Evolutionary conservation across 2,329 filamentous ascomycete genomes (phyloP).

Genomic region (Emergomyces orientalis): DNA sequence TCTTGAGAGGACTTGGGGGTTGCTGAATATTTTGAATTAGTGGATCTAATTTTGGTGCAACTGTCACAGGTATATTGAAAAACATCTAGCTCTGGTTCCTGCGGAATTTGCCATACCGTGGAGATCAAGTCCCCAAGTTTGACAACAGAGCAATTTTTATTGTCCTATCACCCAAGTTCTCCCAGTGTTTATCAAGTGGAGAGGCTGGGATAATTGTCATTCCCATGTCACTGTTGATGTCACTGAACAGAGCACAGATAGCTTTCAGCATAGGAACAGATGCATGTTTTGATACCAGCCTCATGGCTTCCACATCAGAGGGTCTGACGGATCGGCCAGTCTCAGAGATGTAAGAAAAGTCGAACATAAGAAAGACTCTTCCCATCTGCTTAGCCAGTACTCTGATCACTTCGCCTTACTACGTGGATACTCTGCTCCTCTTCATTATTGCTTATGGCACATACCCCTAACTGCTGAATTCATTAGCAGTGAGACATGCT

Average conservation of each 20-base stretch:
- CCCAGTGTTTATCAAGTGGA: constrained; percentile 14
- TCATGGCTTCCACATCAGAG: constrained; percentile 2
- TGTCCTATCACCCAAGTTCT: constrained; percentile 13
- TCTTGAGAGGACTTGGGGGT: constrained; percentile 14
- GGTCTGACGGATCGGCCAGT: neutral
- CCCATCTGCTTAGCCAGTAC: constrained; percentile 7
- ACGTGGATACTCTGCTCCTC: too few species aligned
- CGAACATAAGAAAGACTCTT: constrained; percentile 3
- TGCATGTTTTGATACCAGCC: constrained; percentile 11
- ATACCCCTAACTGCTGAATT: too few species aligned
- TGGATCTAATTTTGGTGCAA: constrained; percentile 15
- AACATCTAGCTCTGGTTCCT: constrained; percentile 12
- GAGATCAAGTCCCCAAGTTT: constrained; percentile 18
- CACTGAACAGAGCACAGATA: constrained; percentile 5
- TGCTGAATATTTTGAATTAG: constrained; percentile 19
- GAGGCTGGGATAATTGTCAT: constrained; percentile 15
- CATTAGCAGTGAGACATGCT: too few species aligned
- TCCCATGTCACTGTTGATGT: constrained; percentile 10
- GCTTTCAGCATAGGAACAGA: constrained; percentile 17
- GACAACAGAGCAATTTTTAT: constrained; percentile 19
- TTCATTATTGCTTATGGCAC: too few species aligned
- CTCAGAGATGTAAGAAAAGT: constrained; percentile 2
- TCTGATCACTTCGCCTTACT: constrained; percentile 3
- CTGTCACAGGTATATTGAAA: constrained; percentile 20
- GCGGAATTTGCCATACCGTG: constrained; percentile 13